Evolutionary conservation across 164 flowering plant species (phyloP), one percentile per base, ranked within the genome.

Genomic region (Buxus sempervirens): DNA sequence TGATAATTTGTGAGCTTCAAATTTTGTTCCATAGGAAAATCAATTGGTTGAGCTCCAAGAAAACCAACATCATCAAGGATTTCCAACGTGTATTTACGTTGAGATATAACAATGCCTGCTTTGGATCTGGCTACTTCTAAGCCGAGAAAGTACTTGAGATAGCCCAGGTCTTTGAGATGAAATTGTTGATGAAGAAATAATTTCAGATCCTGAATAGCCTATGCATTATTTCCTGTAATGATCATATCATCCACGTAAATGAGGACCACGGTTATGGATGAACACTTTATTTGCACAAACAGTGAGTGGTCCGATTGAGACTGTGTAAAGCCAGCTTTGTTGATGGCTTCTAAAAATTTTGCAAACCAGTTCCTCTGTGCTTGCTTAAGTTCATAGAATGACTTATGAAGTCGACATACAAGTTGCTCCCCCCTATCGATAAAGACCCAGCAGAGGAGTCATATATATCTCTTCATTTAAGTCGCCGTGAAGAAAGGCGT

Each of bases 1-100:
- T 32, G 38, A 5, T 45, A 54, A 5, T 38, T n/a, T 6, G 1
- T 2, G 5, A 69, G 60, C 8, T 18, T 16, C 22, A 61, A 57
- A 25, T 62, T 32, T 36, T 62, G 72, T 24, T 69, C 72, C 27
- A 70, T 70, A 2, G 67, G 72, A 55, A 62, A 62, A 1, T 25
- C 4, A 1, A 19, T 54, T 20, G 67, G 72, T 36, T 55, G 62
- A 2, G 38, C 20, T 22, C 54, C 72, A 14, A 54, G 61, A 0
- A n/a, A 23, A 22, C 70, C 63, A 1, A 23, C 28, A 9, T 69
- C 65, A 3, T 27, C 51, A 19, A 69, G 41, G 10, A 69, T 51
- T 13, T 69, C 65, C 20, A 69, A 27, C 1, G 65, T 63, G 61
- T 69, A 69, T 24, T 69, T 69, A 1, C 57, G 58, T 27, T 63